Percentiles rank a stretch among this genome's conserved stretches.
These are phyloP conservation scores for Russula compacta DNA, from an alignment of 768 basidiomycete species.

Conservation along the genomic window DNA sequence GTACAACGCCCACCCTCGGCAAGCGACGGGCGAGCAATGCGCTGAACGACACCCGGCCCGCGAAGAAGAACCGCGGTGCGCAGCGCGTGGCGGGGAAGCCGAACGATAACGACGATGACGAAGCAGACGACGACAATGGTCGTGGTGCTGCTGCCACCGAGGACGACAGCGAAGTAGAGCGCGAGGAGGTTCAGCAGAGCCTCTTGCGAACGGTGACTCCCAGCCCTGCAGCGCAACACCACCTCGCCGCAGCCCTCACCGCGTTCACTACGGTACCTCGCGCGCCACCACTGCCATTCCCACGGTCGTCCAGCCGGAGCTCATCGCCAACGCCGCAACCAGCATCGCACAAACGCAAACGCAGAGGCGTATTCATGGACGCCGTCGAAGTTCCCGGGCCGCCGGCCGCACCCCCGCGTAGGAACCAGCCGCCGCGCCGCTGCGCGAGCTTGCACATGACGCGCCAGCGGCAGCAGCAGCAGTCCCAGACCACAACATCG, in stretches of 20 bases:
- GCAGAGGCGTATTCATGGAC: slow-evolving; percentile 43
- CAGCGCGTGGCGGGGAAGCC: background rate
- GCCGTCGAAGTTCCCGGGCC: slow-evolving; percentile 39
- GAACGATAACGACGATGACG: background rate
- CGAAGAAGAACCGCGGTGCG: slow-evolving; percentile 1
- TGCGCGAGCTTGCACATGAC: background rate
- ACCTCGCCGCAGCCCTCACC: background rate
- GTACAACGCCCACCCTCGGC: slow-evolving; percentile 28
- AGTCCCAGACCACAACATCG: background rate
- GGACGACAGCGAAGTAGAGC: slow-evolving; percentile 11
- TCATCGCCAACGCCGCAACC: slow-evolving; percentile 9
- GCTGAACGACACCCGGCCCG: slow-evolving; percentile 17
- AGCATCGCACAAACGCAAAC: slow-evolving; percentile 28
- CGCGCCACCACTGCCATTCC: background rate
- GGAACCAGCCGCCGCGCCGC: slow-evolving; percentile 18
- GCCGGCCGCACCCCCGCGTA: slow-evolving; percentile 26
- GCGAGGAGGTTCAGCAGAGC: slow-evolving; percentile 6
- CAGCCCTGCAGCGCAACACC: background rate
- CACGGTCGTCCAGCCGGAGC: background rate
- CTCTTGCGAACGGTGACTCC: slow-evolving; percentile 2
- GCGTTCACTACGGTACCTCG: background rate
- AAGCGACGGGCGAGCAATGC: slow-evolving; percentile 39
- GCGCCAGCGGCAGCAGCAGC: background rate
- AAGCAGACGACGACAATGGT: background rate
- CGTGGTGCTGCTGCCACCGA: background rate